phyloP scores from a whole-genome alignment of 306 rosid genomes.

The cucumber (Cucumis sativus) region DNA sequence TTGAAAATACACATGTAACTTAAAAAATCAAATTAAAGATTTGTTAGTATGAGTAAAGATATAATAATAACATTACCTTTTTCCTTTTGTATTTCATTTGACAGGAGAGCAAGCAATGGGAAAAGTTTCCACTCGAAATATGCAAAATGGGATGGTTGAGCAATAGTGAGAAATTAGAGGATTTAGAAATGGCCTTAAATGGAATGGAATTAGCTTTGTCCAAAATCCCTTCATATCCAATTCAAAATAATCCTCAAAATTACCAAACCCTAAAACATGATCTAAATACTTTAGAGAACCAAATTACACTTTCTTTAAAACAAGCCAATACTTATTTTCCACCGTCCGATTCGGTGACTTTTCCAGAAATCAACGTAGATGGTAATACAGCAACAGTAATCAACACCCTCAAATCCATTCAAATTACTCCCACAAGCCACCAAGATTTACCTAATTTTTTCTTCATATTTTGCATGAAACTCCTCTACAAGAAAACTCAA shows the following conservation, averaged over 20 bases:
- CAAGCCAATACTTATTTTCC: constrained; percentile 6
- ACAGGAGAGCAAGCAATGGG: constrained; percentile 60
- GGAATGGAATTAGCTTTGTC: constrained; percentile 55
- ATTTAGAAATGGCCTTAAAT: constrained; percentile 22
- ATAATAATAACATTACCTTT: neutral
- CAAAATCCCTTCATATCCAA: constrained; percentile 28
- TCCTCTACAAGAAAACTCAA: constrained; percentile 22
- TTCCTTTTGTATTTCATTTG: neutral
- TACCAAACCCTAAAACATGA: constrained; percentile 13
- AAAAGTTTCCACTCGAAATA: constrained; percentile 25
- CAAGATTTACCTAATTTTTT: constrained; percentile 36
- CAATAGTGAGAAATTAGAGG: constrained; percentile 23
- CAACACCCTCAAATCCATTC: constrained; percentile 32
- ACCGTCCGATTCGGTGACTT: constrained; percentile 21
- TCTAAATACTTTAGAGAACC: constrained; percentile 27
- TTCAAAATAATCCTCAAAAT: constrained; percentile 6
- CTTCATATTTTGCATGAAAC: constrained; percentile 45
- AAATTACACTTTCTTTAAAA: constrained; percentile 15
- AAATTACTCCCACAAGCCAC: constrained; percentile 24
- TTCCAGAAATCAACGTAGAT: constrained; percentile 30
- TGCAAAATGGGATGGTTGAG: constrained; percentile 5
- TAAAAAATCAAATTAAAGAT: no score
- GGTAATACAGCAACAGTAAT: neutral
- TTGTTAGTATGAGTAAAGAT: no score
- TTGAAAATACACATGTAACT: no score